Evolutionary conservation across 75 land plant species (phyloP).

Genomic region (Ceratopteris richardii): DNA sequence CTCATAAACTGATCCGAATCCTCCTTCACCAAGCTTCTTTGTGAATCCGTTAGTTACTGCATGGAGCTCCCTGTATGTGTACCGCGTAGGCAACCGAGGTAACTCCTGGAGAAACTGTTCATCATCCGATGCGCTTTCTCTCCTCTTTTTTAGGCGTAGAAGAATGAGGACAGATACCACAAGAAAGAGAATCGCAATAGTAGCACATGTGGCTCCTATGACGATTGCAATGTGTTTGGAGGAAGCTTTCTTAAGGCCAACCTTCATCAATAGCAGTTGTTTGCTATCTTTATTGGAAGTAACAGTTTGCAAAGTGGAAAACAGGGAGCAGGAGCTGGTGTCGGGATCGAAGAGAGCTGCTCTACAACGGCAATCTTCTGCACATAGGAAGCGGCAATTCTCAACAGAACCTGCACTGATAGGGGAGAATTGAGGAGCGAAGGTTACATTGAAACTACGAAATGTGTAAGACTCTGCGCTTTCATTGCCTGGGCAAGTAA

Average conservation of each 20-base stretch:
- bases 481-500: neutral
- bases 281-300: constrained; percentile 11
- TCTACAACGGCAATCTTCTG: constrained; percentile 10
- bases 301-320: neutral
- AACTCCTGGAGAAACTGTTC: too few relatives aligned
- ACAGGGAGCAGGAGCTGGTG: constrained; percentile 9
- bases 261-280: neutral
- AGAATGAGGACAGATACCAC: too few relatives aligned
- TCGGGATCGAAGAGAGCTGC: neutral
- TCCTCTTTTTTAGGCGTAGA: too few relatives aligned
- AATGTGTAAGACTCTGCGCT: neutral
- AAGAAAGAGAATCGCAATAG: too few relatives aligned
- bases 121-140: too few relatives aligned
- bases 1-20: too few relatives aligned
- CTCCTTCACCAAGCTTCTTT: too few relatives aligned
- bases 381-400: neutral
- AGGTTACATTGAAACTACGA: neutral
- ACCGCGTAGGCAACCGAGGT: too few relatives aligned
- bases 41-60: too few relatives aligned
- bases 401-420: neutral
- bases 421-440: neutral
- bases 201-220: too few relatives aligned
- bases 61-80: constrained; percentile 5
- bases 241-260: neutral
- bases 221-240: too few relatives aligned